Percentiles rank a stretch among this genome's conserved stretches.
These are phyloP conservation scores for Coelastrella sp. DNA, from an alignment of 139 green algal genomes.

Conservation along the genomic window DNA sequence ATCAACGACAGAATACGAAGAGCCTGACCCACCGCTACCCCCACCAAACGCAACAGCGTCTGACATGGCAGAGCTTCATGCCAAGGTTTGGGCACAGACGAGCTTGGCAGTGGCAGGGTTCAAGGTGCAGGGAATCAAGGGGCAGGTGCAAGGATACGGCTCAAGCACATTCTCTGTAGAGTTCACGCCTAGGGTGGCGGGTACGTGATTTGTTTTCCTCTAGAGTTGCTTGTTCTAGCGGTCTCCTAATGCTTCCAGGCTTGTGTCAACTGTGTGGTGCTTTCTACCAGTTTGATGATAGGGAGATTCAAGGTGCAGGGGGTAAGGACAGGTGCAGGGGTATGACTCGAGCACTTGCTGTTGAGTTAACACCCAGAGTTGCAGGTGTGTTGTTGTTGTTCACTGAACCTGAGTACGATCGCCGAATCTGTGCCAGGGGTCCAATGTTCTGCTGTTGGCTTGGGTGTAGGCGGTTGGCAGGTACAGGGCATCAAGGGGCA, in stretches of 20 bases:
- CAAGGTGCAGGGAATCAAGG: slow-evolving; percentile 44
- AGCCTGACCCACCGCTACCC: background rate
- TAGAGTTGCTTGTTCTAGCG: no score
- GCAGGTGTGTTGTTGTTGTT: background rate
- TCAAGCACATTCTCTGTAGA: slow-evolving; percentile 46
- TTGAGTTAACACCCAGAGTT: slow-evolving; percentile 56
- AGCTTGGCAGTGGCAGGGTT: slow-evolving; percentile 52
- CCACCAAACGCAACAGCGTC: slow-evolving; percentile 31
- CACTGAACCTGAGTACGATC: no score
- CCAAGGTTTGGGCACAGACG: background rate
- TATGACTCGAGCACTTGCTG: slow-evolving; percentile 53
- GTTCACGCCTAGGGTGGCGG: slow-evolving; percentile 52
- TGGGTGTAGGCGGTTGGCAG: no score
- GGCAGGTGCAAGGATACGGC: slow-evolving; percentile 56
- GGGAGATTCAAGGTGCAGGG: slow-evolving; percentile 52
- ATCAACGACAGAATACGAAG: slow-evolving; percentile 19
- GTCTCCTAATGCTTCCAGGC: no score
- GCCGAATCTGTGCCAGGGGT: no score
- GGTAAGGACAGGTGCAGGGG: slow-evolving; percentile 49
- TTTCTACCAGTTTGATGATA: background rate
- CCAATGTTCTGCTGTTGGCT: no score
- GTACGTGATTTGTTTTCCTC: background rate
- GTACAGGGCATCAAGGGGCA: no score
- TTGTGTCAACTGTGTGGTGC: no score
- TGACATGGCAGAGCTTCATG: slow-evolving; percentile 32